Percentiles rank a stretch among this genome's conserved stretches.
phyloP scores from a whole-genome alignment of 768 basidiomycete species.

The Clathrus columnatus region DNA sequence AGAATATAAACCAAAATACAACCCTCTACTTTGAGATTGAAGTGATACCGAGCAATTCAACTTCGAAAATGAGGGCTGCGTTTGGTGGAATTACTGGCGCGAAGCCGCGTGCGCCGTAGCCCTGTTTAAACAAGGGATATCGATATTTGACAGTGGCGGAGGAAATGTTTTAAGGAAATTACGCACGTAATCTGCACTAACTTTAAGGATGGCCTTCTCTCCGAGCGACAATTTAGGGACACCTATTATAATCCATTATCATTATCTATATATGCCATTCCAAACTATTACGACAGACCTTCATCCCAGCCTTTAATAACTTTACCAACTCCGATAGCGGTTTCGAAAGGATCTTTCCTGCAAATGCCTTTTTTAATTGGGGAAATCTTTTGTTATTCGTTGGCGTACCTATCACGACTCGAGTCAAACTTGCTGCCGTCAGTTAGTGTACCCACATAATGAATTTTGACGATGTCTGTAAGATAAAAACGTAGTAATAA shows the following conservation, averaged over 20 bases:
- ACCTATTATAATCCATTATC: conserved; percentile 35
- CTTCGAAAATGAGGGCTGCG: conserved; percentile 69
- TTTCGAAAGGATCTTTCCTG: conserved; percentile 54
- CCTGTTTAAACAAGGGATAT: conserved; percentile 37
- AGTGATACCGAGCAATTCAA: conserved; percentile 75
- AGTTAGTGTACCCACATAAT: conserved; percentile 67
- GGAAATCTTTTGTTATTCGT: conserved; percentile 1
- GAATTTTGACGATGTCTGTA: conserved; percentile 62
- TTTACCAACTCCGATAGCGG: conserved; percentile 67
- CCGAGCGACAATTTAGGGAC: conserved; percentile 72
- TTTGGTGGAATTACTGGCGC: conserved; percentile 74
- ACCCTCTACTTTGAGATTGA: too few relatives aligned
- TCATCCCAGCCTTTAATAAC: conserved; percentile 92
- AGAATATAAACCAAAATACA: too few relatives aligned
- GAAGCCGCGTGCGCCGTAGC: conserved; percentile 66
- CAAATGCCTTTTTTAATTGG: neutral
- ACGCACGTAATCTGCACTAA: conserved; percentile 73
- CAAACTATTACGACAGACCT: conserved; percentile 37
- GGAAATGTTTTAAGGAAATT: conserved; percentile 8
- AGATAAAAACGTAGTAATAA: conserved; percentile 1
- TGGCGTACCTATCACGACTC: conserved; percentile 58
- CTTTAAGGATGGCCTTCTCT: conserved; percentile 58
- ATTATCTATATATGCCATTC: conserved; percentile 15
- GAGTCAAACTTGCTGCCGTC: conserved; percentile 69
- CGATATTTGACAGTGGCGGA: conserved; percentile 11